phyloP scores from a whole-genome alignment of 2,329 filamentous ascomycete genomes.

The Erysiphe pulchra region DNA sequence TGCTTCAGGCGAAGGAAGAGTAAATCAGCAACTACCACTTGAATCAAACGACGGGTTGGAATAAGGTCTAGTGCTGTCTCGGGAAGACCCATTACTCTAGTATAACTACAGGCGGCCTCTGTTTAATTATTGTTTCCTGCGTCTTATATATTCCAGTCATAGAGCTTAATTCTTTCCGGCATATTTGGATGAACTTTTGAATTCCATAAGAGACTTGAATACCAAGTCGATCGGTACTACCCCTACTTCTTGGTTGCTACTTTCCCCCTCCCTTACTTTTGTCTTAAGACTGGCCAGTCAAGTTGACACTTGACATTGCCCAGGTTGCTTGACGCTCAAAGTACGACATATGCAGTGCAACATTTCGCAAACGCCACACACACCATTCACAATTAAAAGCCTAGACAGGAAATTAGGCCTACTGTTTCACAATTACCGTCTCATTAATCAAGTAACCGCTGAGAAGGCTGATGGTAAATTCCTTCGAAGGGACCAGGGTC shows the following conservation, averaged over 20 bases:
- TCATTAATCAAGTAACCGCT: neutral
- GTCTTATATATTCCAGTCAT: no score
- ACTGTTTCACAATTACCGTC: neutral
- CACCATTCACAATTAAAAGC: neutral
- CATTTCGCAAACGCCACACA: neutral
- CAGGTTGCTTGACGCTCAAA: neutral
- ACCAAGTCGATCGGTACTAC: neutral
- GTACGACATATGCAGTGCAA: constrained; percentile 1
- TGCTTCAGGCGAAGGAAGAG: no score
- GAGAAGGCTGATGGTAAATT: neutral
- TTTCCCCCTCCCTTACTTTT: neutral
- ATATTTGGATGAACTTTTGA: no score
- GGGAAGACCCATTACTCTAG: no score
- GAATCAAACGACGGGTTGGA: no score
- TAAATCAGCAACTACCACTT: no score
- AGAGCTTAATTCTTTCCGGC: no score
- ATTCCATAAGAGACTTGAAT: neutral
- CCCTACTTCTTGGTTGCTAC: neutral
- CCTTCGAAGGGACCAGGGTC: neutral
- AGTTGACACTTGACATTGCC: neutral
- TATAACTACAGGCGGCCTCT: no score
- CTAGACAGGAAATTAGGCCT: neutral
- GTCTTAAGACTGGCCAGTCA: neutral
- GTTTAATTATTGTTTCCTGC: no score
- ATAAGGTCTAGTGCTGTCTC: no score